Conservation (phyloP, 176 grass and related monocot genomes). For the Alopecurus myosuroides region DNA sequence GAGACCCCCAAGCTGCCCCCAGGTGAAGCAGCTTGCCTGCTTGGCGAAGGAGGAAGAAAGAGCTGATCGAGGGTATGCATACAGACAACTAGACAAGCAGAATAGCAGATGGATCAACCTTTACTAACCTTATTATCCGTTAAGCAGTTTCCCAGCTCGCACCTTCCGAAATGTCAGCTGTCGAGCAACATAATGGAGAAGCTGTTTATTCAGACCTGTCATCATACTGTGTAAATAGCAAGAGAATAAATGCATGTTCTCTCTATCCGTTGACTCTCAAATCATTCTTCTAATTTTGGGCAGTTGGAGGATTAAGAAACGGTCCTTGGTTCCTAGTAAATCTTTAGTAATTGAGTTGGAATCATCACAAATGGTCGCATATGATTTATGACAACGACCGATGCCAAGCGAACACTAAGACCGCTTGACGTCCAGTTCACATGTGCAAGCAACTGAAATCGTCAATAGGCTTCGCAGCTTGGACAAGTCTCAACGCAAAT, state of each 20-base stretch:
- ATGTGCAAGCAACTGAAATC: neutral
- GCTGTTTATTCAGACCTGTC: neutral
- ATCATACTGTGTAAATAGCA: neutral
- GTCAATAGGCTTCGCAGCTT: neutral
- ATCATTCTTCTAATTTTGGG: neutral
- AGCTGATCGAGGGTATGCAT: neutral
- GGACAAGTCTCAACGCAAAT: too few species aligned
- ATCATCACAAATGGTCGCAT: neutral
- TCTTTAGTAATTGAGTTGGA: neutral
- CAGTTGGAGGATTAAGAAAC: neutral
- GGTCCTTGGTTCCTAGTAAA: neutral
- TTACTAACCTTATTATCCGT: neutral
- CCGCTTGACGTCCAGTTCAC: neutral
- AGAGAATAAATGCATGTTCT: neutral
- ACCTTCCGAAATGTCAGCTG: neutral
- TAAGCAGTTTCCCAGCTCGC: neutral
- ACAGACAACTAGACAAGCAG: neutral
- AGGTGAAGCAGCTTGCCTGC: neutral
- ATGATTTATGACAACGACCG: neutral
- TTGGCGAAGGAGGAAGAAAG: neutral
- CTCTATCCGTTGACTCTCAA: neutral
- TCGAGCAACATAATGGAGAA: neutral
- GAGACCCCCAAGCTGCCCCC: neutral
- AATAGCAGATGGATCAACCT: neutral
- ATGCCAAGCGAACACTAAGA: neutral